Percentiles rank a stretch among this genome's conserved stretches.
These are phyloP conservation scores for Helicocarpus griseus DNA, from an alignment of 2,329 filamentous ascomycete species.

Conservation along the genomic window DNA sequence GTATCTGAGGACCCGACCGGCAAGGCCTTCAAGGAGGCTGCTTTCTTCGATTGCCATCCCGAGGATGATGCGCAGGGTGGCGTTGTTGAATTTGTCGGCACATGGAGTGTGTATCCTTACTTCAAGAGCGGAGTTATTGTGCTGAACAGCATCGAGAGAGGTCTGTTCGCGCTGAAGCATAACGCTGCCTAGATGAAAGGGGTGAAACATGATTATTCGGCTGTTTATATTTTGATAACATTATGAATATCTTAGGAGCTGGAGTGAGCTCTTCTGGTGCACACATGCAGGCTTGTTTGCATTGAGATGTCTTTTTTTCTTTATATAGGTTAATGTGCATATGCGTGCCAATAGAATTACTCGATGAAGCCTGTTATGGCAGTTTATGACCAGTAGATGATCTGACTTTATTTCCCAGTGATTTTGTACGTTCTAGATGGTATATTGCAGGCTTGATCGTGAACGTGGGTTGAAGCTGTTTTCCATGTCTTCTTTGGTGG, in stretches of 20 bases:
- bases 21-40: conserved; percentile 37
- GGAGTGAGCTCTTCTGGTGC: background rate
- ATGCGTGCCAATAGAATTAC: background rate
- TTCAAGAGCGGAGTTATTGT: conserved; percentile 43
- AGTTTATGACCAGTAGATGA: too few species aligned
- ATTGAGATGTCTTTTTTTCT: too few species aligned
- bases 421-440: too few species aligned
- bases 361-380: background rate
- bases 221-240: background rate
- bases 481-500: too few species aligned
- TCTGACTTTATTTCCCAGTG: too few species aligned
- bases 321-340: too few species aligned
- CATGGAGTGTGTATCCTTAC: conserved; percentile 42
- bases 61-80: conserved; percentile 41
- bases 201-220: background rate
- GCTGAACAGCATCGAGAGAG: conserved; percentile 45
- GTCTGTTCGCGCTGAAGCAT: conserved; percentile 40
- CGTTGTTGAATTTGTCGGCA: conserved; percentile 32
- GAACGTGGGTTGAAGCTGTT: too few species aligned
- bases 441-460: too few species aligned
- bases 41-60: conserved; percentile 43
- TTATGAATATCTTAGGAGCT: background rate
- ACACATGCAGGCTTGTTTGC: too few species aligned
- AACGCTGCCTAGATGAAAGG: conserved; percentile 2
- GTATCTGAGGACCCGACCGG: conserved; percentile 34